Conservation (phyloP, 257 asterid genomes). For the Phtheirospermum japonicum region DNA sequence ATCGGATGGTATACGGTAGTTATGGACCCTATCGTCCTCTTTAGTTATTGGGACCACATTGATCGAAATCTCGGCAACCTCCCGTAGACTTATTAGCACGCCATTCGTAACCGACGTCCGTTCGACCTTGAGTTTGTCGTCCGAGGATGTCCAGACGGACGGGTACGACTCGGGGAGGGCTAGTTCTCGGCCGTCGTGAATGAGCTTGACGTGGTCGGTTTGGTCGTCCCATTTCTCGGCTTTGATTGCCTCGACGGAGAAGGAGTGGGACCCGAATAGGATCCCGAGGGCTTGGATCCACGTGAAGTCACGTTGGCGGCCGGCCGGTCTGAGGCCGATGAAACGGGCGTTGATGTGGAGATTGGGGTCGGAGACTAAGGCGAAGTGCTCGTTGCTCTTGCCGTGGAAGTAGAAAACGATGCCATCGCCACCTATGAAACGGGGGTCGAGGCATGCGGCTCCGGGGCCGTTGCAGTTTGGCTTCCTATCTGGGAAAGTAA, state of each 20-base stretch:
- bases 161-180: slow-evolving; percentile 28
- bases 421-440: slow-evolving; percentile 71
- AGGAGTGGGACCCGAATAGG: slow-evolving; percentile 36
- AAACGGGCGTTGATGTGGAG: slow-evolving; percentile 67
- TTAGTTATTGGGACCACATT: slow-evolving; percentile 54
- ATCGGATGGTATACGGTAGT: slow-evolving; percentile 47
- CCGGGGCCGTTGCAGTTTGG: slow-evolving; percentile 60
- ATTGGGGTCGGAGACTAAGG: slow-evolving; percentile 46
- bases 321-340: slow-evolving; percentile 57
- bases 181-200: slow-evolving; percentile 33
- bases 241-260: slow-evolving; percentile 52
- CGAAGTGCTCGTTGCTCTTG: slow-evolving; percentile 45
- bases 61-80: slow-evolving; percentile 41
- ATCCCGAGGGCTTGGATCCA: slow-evolving; percentile 70
- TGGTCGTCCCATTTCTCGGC: slow-evolving; percentile 42
- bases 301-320: slow-evolving; percentile 54
- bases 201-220: slow-evolving; percentile 47
- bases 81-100: slow-evolving; percentile 26
- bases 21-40: slow-evolving; percentile 58
- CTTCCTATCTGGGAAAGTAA: slow-evolving; percentile 36
- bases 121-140: slow-evolving; percentile 30
- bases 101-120: slow-evolving; percentile 40
- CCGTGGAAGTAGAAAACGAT: slow-evolving; percentile 68
- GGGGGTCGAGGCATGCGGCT: slow-evolving; percentile 71
- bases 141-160: slow-evolving; percentile 35